A percentile compares a stretch with the other conserved stretches of the same genome.
phyloP scores from a whole-genome alignment of 495 filamentous ascomycete genomes.

The Podospora tetraspora region DNA sequence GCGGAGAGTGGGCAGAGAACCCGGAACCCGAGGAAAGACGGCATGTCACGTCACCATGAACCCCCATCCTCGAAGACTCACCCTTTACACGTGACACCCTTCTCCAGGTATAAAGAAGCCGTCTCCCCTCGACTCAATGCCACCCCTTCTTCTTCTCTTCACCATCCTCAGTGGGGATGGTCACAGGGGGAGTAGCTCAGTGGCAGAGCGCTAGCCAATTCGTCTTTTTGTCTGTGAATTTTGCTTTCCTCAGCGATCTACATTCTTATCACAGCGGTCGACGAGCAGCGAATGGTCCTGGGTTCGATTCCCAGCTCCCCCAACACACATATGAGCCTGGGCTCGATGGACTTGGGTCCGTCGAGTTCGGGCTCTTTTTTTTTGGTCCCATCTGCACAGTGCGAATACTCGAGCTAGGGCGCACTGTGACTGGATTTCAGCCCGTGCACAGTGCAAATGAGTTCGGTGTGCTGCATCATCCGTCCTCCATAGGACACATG shows the following conservation, averaged over 20 bases:
- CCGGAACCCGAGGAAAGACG: not conserved
- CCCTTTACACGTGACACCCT: not conserved
- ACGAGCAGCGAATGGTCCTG: not conserved
- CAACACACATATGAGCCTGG: not conserved
- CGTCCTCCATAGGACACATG: not conserved
- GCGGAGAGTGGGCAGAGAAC: not conserved
- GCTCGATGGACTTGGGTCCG: constrained; percentile 18
- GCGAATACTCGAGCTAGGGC: too few relatives aligned
- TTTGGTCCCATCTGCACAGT: not conserved
- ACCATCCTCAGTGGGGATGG: not conserved
- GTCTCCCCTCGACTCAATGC: not conserved
- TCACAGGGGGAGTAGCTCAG: not conserved
- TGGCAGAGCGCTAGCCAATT: not conserved
- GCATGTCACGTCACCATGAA: not conserved
- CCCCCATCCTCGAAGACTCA: not conserved
- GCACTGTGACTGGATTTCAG: not conserved
- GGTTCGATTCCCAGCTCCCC: not conserved
- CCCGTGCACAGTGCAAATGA: not conserved
- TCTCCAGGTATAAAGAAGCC: not conserved
- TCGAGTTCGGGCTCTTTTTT: not conserved
- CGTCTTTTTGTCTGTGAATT: not conserved
- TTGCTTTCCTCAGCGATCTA: not conserved
- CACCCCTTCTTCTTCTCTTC: not conserved
- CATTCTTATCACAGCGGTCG: not conserved
- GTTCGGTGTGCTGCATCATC: not conserved